Base-by-base conservation (phyloP, 345 rosid genomes). In the Euphorbia peplus region DNA sequence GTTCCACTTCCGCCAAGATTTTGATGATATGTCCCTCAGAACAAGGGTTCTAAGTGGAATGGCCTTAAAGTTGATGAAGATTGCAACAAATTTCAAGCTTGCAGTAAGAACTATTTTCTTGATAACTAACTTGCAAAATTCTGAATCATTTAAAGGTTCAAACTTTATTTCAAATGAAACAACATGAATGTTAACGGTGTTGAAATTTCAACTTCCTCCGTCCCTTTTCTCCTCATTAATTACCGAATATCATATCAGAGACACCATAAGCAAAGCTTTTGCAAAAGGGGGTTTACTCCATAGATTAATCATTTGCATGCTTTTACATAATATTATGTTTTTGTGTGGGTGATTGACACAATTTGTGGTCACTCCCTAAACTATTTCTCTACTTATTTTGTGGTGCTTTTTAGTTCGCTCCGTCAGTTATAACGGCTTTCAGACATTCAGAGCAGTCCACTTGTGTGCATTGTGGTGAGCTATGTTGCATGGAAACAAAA, bases 1-100 rank as follows among this genome's bases (percentile, higher is more conserved):
- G 60, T 91, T 91, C 84, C 99, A 91, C 82, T 89, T 93, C 86
- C 97, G 96, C 46, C 99, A 93, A 78, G 93, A 88, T 82, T 91
- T 87, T 80, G 97, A 89, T n/a, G 91, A 93, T 80, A 66, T 91
- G 67, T 89, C 85, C 54, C 87, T 81, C 37, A 80, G 99, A 67
- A 93, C 99, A 28, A 84, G 90, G 42, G 78, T 87, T 22, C 97
- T 95, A 3, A 75, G 86, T 71, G 91, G 81, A 75, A 82, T 95
- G 88, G 90, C 97, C 37, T 78, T 87, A 55, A 95, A 95, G 85
- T 81, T 95, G 77, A 86, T 90, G 96, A 88, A 87, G 76, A 85
- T 95, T 76, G 95, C 97, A 56, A 89, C 87, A 72, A 84, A 81
- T 48, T 93, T 85, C 75, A 84, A 80, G 51, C 78, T 91, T 73